Conservation (phyloP, 139 green algal genomes). For the Eudorina sp. region DNA sequence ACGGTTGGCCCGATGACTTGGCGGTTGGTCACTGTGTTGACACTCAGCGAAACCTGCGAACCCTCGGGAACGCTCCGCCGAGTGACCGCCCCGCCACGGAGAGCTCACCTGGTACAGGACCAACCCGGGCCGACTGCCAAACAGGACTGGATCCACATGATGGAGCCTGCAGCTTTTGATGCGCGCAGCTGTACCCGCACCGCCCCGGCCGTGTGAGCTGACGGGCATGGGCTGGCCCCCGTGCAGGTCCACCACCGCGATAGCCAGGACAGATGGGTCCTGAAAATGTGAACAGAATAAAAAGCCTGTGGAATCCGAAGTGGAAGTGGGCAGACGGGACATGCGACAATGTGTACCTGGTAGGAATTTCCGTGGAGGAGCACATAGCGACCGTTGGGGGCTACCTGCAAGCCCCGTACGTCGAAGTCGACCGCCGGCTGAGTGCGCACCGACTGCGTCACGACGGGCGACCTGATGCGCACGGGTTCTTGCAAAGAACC, state of each 20-base stretch:
- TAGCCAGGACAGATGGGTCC: background rate
- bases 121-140: constrained; percentile 47
- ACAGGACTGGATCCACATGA: constrained; percentile 46
- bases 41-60: no score
- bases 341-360: background rate
- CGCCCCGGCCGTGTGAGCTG: background rate
- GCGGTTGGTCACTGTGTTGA: no score
- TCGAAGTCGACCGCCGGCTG: constrained; percentile 34
- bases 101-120: constrained; percentile 35
- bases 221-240: constrained; percentile 15
- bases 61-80: no score
- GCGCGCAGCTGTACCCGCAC: background rate
- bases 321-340: background rate
- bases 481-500: constrained; percentile 1
- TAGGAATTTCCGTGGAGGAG: background rate
- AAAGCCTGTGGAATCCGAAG: no score
- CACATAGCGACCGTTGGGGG: constrained; percentile 32
- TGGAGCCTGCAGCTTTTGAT: constrained; percentile 41
- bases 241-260: constrained; percentile 54
- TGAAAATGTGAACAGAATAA: background rate
- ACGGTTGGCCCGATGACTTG: no score
- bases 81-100: no score
- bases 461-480: background rate
- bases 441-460: background rate
- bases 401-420: constrained; percentile 14